Percentiles rank a stretch among this genome's conserved stretches.
Evolutionary conservation across 345 rosid species (phyloP).

Genomic region (Eucalyptus pumila): DNA sequence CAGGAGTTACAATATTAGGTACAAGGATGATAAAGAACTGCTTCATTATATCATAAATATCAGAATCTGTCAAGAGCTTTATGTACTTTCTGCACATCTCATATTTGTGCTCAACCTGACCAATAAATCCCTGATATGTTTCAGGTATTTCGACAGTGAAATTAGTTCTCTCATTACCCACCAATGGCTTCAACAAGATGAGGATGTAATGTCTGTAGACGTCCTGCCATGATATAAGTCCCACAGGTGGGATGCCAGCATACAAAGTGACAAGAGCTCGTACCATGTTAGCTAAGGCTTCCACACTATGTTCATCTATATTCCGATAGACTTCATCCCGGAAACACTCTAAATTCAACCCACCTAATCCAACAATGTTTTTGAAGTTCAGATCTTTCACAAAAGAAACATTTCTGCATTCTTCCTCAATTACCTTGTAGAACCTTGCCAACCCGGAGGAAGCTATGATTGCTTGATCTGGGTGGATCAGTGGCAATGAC

Average conservation of each 20-base stretch:
- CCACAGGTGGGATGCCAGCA: conserved; percentile 31
- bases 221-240: conserved; percentile 53
- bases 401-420: conserved; percentile 73
- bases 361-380: conserved; percentile 52
- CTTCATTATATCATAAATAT: conserved; percentile 53
- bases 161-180: conserved; percentile 27
- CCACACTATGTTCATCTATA: conserved; percentile 44
- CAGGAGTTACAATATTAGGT: conserved; percentile 20
- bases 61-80: conserved; percentile 46
- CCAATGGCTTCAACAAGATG: conserved; percentile 37
- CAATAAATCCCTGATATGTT: conserved; percentile 45
- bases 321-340: conserved; percentile 50
- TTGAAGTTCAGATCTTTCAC: conserved; percentile 75
- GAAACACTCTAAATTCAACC: conserved; percentile 53
- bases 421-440: conserved; percentile 56
- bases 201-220: conserved; percentile 55
- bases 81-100: conserved; percentile 40
- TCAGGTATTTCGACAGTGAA: conserved; percentile 41
- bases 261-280: conserved; percentile 26
- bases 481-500: conserved; percentile 6
- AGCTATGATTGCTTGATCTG: conserved; percentile 14
- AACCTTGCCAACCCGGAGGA: conserved; percentile 21
- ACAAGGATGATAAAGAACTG: conserved; percentile 37
- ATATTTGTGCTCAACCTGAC: conserved; percentile 61
- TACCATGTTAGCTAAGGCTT: conserved; percentile 85